These are phyloP conservation scores for Diaporthe longicolla DNA, from an alignment of 2,329 filamentous ascomycete genomes.

Conservation along the genomic window DNA sequence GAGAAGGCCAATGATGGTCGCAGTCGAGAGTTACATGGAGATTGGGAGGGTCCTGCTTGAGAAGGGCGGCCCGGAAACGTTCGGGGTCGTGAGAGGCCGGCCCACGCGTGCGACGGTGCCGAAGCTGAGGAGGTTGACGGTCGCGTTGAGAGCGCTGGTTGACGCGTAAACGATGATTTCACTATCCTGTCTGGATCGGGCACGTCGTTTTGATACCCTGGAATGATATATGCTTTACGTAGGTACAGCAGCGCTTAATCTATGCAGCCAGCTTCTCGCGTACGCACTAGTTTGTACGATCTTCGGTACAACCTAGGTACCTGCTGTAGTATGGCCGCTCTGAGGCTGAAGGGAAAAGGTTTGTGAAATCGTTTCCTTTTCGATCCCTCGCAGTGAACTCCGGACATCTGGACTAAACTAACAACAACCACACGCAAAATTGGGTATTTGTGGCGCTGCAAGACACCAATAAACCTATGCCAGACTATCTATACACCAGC, in stretches of 20 bases:
- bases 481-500: neutral
- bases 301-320: neutral
- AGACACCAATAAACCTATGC: neutral
- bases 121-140: slow-evolving; percentile 41
- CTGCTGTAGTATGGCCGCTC: neutral
- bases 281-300: neutral
- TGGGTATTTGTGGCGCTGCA: neutral
- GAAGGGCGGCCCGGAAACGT: slow-evolving; percentile 3
- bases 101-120: slow-evolving; percentile 45
- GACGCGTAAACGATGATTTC: slow-evolving; percentile 12
- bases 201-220: slow-evolving; percentile 13
- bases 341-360: neutral
- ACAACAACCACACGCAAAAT: neutral
- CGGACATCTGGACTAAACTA: neutral
- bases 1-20: slow-evolving; percentile 57
- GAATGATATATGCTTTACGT: neutral
- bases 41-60: slow-evolving; percentile 45
- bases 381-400: neutral
- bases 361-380: neutral
- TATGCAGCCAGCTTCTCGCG: neutral
- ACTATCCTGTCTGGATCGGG: neutral
- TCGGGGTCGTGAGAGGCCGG: slow-evolving; percentile 23
- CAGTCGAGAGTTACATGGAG: slow-evolving; percentile 47
- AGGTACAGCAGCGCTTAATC: neutral
- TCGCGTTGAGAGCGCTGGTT: slow-evolving; percentile 43